Evolutionary conservation across 2,329 filamentous ascomycete species (phyloP), one percentile per base, ranked within the genome.

Genomic region (Alternaria consortialis): DNA sequence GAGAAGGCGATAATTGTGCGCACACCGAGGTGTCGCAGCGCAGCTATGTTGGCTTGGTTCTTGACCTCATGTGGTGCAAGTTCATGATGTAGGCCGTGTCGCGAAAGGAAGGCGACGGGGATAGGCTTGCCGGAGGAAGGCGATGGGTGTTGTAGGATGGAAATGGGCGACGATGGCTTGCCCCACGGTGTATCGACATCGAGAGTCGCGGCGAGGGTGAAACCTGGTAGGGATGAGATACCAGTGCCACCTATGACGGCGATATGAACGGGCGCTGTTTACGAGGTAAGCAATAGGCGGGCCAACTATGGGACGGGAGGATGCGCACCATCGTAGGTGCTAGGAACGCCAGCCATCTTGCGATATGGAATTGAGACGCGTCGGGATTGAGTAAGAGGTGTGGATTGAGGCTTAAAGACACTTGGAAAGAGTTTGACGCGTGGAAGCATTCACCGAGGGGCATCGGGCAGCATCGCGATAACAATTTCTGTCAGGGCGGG

Each of bases 1-100:
- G 91, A 94, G 84, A 99, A 99, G 66, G 94, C 93, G 76, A 99
- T 92, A 78, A 98, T 88, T 77, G 89, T 91, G 74, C 94, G 90
- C 46, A 98, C 95, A 68, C 95, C 95, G 63, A 99, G 85, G 72
- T 88, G 89, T 67, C 95, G 90, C 65, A 99, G 85, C n/a, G 95
- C 95, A n/a, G 95, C 94, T 74, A 99, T 97, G 84, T 98, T 99
- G 80, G 95, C 95, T 66, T 92, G 92, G 68, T 90, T 88, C 61
- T 94, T 93, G n/a, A 99, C 91, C 81, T 99, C 95, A 77, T 97
- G 94, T 0, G 95, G 95, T 6, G 94, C 93, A 69, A 91, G 86
- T 80, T 97, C 87, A 83, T 99, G 95, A 86, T 95, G 85, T 12
- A 88, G 78, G 68, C 95, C 95, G 81, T 99, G 95, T 44, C 95